These are phyloP conservation scores for Tricladium varicosporioides DNA, from an alignment of 2,329 filamentous ascomycete genomes.

Conservation along the genomic window DNA sequence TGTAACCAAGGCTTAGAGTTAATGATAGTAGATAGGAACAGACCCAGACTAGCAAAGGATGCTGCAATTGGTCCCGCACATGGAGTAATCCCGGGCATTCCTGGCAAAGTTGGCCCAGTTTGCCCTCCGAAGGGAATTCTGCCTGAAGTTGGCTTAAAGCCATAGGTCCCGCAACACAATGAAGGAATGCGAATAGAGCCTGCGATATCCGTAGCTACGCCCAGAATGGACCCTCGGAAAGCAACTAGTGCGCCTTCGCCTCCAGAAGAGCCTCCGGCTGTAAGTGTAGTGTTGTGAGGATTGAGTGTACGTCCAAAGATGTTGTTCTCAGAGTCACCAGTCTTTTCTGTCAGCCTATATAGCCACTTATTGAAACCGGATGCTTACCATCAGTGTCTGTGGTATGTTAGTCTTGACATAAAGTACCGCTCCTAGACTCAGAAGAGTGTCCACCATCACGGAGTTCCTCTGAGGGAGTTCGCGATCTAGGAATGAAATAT, in stretches of 20 bases:
- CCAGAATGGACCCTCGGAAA: conserved; percentile 17
- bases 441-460: conserved; percentile 68
- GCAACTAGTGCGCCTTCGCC: conserved; percentile 25
- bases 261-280: conserved; percentile 77
- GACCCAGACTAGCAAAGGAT: conserved; percentile 38
- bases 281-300: conserved; percentile 74
- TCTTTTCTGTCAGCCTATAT: conserved; percentile 2
- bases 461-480: conserved; percentile 67
- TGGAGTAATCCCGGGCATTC: conserved; percentile 34
- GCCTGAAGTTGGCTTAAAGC: conserved; percentile 30
- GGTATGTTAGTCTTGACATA: conserved; percentile 90
- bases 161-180: conserved; percentile 46
- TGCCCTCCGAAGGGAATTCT: conserved; percentile 21
- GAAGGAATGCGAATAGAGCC: conserved; percentile 32
- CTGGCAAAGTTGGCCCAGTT: conserved; percentile 3
- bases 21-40: conserved; percentile 42
- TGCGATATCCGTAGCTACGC: conserved; percentile 25
- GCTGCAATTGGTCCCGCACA: conserved; percentile 43
- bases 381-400: conserved; percentile 52
- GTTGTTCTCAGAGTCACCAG: conserved; percentile 41
- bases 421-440: conserved; percentile 79
- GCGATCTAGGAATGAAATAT: conserved; percentile 61
- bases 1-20: conserved; percentile 42
- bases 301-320: conserved; percentile 80
- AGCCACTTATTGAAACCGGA: background rate